Evolutionary conservation across 495 filamentous ascomycete species (phyloP), one percentile per base, ranked within the genome.

Genomic region (Stereocaulon alpinum): DNA sequence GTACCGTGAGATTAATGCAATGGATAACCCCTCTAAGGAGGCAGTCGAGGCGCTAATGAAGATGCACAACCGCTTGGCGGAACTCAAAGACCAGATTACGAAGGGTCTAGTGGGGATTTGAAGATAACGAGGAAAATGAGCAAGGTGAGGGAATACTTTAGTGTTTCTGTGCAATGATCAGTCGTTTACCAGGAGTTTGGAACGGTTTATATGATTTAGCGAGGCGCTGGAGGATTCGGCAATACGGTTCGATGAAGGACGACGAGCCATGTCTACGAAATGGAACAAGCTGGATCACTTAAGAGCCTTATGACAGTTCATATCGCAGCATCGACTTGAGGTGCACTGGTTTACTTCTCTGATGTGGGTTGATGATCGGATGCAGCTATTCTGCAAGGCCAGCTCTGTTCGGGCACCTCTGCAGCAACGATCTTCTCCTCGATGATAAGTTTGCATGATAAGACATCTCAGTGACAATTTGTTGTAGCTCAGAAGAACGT

Each of bases 21-120:
- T 77, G 20, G 67, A 76, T 11, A 70, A 80, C 41, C 80, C 84
- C 4, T 72, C 80, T 1, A 72, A 76, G 58, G 72, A 77, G 24
- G 82, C 84, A 61, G 63, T 88, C 56, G 73, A 78, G 4, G 68
- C 78, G 47, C 63, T 89, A 60, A 69, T 81, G 47, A 77, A 77
- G 43, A 83, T 87, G 81, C 84, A 83, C 64, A 67, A 73, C 14
- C 74, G 77, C 17, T 73, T 91, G 40, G 71, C 77, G 47, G 63
- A 59, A 15, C 81, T 87, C 79, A 91, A 91, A 73, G 72, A 72
- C 54, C 79, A 88, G 48, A 89, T 91, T 48, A 82, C 81, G 69
- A 73, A 74, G 51, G 70, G 71, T 30, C 71, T 69, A 27, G 45
- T 44, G 4, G 49, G 43, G 24, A 14, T 41, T 10, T 50, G 41